These are phyloP conservation scores for Tulasnella sp. DNA, from an alignment of 768 basidiomycete species.

Conservation along the genomic window DNA sequence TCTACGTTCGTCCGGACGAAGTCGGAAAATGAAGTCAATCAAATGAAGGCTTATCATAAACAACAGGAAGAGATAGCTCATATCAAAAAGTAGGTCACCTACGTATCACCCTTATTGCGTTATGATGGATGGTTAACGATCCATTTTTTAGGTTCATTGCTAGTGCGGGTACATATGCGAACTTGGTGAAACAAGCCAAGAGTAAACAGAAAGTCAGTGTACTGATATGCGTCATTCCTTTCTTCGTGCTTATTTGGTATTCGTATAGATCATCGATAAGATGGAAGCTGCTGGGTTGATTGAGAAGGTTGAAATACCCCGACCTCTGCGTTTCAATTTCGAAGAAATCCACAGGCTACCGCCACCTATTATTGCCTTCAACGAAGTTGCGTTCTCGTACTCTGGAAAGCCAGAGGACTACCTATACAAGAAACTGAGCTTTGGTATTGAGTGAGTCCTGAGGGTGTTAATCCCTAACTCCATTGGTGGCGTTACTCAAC, in stretches of 20 bases:
- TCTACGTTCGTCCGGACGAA: constrained; percentile 94
- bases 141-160: constrained; percentile 71
- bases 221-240: background rate
- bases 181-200: constrained; percentile 96
- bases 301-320: constrained; percentile 71
- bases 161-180: constrained; percentile 98
- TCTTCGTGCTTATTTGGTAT: too few relatives aligned
- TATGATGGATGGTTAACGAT: background rate
- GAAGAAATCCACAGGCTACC: constrained; percentile 89
- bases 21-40: constrained; percentile 95
- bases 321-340: constrained; percentile 82
- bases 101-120: background rate
- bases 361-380: constrained; percentile 94
- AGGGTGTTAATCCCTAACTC: background rate
- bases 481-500: background rate
- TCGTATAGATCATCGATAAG: constrained; percentile 91
- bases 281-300: constrained; percentile 98
- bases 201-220: constrained; percentile 80
- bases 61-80: constrained; percentile 98
- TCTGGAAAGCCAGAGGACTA: constrained; percentile 79
- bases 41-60: constrained; percentile 98
- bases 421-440: constrained; percentile 78
- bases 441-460: constrained; percentile 82
- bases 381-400: constrained; percentile 89
- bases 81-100: constrained; percentile 74